A percentile compares a stretch with the other conserved stretches of the same genome.
These are phyloP conservation scores for Cercospora zeae-maydis DNA, from an alignment of 2,329 filamentous ascomycete species.

Conservation along the genomic window DNA sequence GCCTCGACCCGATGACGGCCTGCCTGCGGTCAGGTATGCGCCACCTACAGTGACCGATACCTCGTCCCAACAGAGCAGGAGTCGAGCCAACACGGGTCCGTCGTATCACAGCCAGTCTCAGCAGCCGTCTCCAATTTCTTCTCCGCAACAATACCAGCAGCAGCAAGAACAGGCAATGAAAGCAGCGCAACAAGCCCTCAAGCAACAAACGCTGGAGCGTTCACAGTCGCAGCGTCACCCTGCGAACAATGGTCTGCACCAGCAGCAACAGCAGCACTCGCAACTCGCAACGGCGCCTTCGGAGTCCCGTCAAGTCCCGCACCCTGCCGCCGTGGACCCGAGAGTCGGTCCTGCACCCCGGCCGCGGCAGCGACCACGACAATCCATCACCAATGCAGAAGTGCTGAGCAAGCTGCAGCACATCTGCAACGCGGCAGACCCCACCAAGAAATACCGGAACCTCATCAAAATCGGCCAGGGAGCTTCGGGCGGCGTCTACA, in stretches of 20 bases:
- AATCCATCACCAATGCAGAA: constrained; percentile 67
- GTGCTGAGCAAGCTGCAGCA: constrained; percentile 78
- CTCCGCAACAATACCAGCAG: constrained; percentile 54
- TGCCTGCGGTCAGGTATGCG: constrained; percentile 42
- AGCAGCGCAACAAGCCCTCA: constrained; percentile 73
- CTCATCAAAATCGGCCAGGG: constrained; percentile 96
- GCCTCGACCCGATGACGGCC: constrained; percentile 37
- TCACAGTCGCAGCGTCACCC: constrained; percentile 65
- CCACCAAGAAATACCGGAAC: constrained; percentile 78
- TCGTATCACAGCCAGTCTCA: constrained; percentile 37
- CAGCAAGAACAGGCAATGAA: constrained; percentile 84
- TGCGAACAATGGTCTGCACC: constrained; percentile 34
- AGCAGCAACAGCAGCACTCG: constrained; percentile 48
- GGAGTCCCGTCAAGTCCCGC: constrained; percentile 24
- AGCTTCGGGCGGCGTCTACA: constrained; percentile 92
- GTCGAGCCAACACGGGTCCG: constrained; percentile 45
- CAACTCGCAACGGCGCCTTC: constrained; percentile 40
- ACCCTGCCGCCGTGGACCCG: constrained; percentile 44
- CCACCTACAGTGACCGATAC: constrained; percentile 42
- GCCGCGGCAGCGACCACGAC: constrained; percentile 72
- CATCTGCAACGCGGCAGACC: constrained; percentile 88
- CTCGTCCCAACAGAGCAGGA: constrained; percentile 37
- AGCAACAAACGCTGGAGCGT: constrained; percentile 60
- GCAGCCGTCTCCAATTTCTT: constrained; percentile 46
- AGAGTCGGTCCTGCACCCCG: constrained; percentile 57